Conservation (phyloP, 2,329 filamentous ascomycete species). For the Penicillium hesseltinei region DNA sequence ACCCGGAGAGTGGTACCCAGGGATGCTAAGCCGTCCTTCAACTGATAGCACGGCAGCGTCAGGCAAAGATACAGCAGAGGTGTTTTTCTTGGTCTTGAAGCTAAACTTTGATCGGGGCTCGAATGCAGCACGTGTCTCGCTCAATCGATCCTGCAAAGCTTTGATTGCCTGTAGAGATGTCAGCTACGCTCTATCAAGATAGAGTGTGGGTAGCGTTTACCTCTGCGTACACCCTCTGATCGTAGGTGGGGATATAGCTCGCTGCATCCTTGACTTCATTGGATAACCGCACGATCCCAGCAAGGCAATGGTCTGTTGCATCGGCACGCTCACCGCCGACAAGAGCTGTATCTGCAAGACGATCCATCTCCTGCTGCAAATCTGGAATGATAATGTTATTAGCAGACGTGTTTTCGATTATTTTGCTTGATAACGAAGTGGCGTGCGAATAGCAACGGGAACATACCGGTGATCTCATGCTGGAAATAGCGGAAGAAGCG, state of each 20-base stretch:
- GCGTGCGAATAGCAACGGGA: slow-evolving; percentile 12
- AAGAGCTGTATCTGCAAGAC: slow-evolving; percentile 61
- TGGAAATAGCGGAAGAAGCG: slow-evolving; percentile 84
- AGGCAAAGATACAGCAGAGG: slow-evolving; percentile 54
- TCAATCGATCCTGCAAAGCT: slow-evolving; percentile 73
- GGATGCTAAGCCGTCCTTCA: slow-evolving; percentile 46
- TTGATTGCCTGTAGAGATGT: slow-evolving; percentile 66
- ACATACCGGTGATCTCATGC: slow-evolving; percentile 65
- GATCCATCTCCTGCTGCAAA: slow-evolving; percentile 72
- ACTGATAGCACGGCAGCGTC: slow-evolving; percentile 57
- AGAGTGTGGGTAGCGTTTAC: slow-evolving; percentile 44
- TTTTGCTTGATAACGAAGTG: background rate
- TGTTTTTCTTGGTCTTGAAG: slow-evolving; percentile 66
- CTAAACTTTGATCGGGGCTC: slow-evolving; percentile 78
- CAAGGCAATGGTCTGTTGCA: slow-evolving; percentile 75
- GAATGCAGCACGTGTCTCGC: slow-evolving; percentile 64
- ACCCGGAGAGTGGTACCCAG: slow-evolving; percentile 44
- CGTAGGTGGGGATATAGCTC: slow-evolving; percentile 80
- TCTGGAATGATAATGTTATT: slow-evolving; percentile 47
- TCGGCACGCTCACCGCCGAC: slow-evolving; percentile 74
- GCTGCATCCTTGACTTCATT: slow-evolving; percentile 82
- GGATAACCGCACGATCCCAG: slow-evolving; percentile 75
- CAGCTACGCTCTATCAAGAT: slow-evolving; percentile 12
- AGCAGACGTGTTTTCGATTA: slow-evolving; percentile 8
- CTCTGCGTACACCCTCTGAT: slow-evolving; percentile 81